phyloP scores from a whole-genome alignment of 495 filamentous ascomycete genomes.

The Neurospora sp. region DNA sequence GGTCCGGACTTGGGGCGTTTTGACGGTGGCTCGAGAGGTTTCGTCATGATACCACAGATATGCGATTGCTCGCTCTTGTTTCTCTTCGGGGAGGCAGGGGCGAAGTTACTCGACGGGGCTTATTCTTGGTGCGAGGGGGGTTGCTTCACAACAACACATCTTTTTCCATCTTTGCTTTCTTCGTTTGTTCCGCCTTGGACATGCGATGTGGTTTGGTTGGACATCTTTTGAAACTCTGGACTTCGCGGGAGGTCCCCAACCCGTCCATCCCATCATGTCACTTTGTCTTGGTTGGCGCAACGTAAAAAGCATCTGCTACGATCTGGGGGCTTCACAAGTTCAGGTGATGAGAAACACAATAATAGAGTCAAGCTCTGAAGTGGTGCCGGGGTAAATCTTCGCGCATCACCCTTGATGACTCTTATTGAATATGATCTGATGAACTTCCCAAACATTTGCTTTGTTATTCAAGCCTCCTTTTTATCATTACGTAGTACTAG shows the following conservation, averaged over 20 bases:
- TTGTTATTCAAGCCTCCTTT: slow-evolving; percentile 1
- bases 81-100: slow-evolving; percentile 18
- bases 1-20: slow-evolving; percentile 29
- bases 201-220: slow-evolving; percentile 1
- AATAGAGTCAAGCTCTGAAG: slow-evolving; percentile 99
- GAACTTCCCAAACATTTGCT: slow-evolving; percentile 37
- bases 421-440: slow-evolving; percentile 97
- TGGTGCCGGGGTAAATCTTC: slow-evolving; percentile 39
- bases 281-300: slow-evolving; percentile 15
- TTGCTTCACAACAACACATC: slow-evolving; percentile 19
- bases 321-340: slow-evolving; percentile 46
- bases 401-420: slow-evolving; percentile 46
- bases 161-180: slow-evolving; percentile 19
- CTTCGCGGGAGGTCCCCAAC: slow-evolving; percentile 33
- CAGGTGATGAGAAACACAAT: slow-evolving; percentile 83
- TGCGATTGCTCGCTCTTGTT: slow-evolving; percentile 75
- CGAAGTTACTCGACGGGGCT: slow-evolving; percentile 99
- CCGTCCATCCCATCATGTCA: slow-evolving; percentile 16
- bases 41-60: slow-evolving; percentile 94
- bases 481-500: slow-evolving; percentile 5
- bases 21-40: slow-evolving; percentile 41
- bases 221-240: slow-evolving; percentile 28
- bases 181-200: slow-evolving; percentile 18
- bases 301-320: background rate
- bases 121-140: slow-evolving; percentile 98